A percentile compares a stretch with the other conserved stretches of the same genome.
phyloP scores from a whole-genome alignment of 1,284 basidiomycete genomes.

The Cutaneotrichosporon spelunceum region DNA sequence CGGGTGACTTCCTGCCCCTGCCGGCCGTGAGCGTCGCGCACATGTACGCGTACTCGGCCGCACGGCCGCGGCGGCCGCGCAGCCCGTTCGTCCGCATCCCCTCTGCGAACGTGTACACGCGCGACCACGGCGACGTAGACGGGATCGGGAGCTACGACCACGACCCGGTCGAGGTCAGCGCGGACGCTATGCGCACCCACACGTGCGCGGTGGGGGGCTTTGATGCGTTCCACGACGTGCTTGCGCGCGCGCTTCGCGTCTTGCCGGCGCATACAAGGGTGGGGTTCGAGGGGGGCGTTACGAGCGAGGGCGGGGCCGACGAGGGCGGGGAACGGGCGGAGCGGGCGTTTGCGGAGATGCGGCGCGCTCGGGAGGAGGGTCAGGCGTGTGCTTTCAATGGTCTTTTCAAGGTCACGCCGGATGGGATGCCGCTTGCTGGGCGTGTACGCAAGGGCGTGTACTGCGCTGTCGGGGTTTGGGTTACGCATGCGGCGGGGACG shows the following conservation, averaged over 20 bases:
- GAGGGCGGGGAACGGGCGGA: background rate
- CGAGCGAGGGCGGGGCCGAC: background rate
- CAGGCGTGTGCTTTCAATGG: conserved; percentile 29
- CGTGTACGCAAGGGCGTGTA: conserved; percentile 19
- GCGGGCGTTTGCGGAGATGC: background rate
- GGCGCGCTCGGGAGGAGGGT: background rate
- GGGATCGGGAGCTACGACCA: conserved; percentile 34
- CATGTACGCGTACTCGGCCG: conserved; percentile 27
- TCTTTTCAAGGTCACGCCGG: conserved; percentile 34
- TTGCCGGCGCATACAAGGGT: conserved; percentile 21
- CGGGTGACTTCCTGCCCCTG: conserved; percentile 26
- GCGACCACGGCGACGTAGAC: conserved; percentile 32
- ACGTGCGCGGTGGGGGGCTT: conserved; percentile 25
- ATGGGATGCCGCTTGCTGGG: conserved; percentile 32
- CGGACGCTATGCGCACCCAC: conserved; percentile 2
- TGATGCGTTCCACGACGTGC: conserved; percentile 15
- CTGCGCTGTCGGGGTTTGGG: conserved; percentile 31
- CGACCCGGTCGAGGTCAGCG: conserved; percentile 20
- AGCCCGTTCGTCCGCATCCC: conserved; percentile 33
- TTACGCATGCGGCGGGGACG: conserved; percentile 31
- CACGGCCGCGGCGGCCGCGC: background rate
- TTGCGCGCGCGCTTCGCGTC: conserved; percentile 17
- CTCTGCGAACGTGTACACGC: conserved; percentile 27
- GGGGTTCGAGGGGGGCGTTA: conserved; percentile 4
- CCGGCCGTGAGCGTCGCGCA: conserved; percentile 26